Percentiles rank a stretch among this genome's conserved stretches.
Conservation (phyloP, 2,329 filamentous ascomycete species). For the Thielaviopsis populi region DNA sequence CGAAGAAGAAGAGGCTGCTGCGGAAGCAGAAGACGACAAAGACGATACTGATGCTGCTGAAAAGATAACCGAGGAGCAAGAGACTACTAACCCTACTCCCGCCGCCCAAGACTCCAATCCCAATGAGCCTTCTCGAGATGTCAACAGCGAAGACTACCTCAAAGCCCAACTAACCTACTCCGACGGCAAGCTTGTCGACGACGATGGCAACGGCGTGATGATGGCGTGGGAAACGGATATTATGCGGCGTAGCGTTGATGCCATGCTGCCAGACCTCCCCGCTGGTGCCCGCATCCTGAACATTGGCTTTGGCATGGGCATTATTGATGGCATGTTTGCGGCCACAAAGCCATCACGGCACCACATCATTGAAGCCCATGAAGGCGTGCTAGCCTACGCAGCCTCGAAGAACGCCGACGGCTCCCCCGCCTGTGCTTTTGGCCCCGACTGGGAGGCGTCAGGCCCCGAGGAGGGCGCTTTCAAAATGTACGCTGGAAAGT, state of each 20-base stretch:
- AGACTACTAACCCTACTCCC: slow-evolving; percentile 23
- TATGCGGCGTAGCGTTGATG: slow-evolving; percentile 62
- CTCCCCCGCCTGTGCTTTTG: slow-evolving; percentile 35
- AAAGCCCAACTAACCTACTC: slow-evolving; percentile 50
- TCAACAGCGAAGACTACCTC: slow-evolving; percentile 54
- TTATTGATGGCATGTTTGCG: slow-evolving; percentile 65
- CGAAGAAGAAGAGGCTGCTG: slow-evolving; percentile 25
- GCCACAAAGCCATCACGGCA: slow-evolving; percentile 51
- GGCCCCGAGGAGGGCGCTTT: slow-evolving; percentile 50
- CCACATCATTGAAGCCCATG: slow-evolving; percentile 78
- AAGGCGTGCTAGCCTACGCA: slow-evolving; percentile 56
- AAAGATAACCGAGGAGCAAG: slow-evolving; percentile 17
- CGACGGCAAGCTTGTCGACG: slow-evolving; percentile 54
- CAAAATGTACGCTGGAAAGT: slow-evolving; percentile 55
- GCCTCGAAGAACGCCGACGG: slow-evolving; percentile 17
- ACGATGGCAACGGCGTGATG: slow-evolving; percentile 72
- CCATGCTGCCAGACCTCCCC: slow-evolving; percentile 36
- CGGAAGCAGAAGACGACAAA: slow-evolving; percentile 23
- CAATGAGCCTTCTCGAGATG: slow-evolving; percentile 27
- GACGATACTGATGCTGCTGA: slow-evolving; percentile 23
- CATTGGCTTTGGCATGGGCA: slow-evolving; percentile 83
- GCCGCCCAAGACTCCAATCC: slow-evolving; percentile 26
- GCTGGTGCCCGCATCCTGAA: slow-evolving; percentile 59
- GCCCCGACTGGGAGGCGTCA: slow-evolving; percentile 37
- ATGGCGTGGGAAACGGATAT: slow-evolving; percentile 86